Evolutionary conservation across 148 eudicot species (phyloP).

Genomic region (Euryodendron excelsum): DNA sequence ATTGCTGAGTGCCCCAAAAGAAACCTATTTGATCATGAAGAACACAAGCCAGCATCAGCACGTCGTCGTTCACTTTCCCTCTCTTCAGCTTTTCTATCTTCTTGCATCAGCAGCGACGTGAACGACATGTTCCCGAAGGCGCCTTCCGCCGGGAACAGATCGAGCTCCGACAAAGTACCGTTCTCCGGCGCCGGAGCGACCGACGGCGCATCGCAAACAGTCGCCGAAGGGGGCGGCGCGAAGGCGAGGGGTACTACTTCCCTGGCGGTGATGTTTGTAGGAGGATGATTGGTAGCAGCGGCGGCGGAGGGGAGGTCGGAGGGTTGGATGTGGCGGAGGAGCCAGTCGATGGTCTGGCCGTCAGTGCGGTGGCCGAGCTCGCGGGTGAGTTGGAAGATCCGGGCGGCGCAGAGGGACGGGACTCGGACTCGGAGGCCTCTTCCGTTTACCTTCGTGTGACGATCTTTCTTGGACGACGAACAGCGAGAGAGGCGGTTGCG

Average conservation of each 20-base stretch:
- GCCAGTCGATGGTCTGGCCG: slow-evolving; percentile 26
- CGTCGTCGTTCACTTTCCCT: neutral
- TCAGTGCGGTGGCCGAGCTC: slow-evolving; percentile 27
- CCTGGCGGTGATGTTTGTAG: neutral
- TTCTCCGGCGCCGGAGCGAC: neutral
- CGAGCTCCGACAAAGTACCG: neutral
- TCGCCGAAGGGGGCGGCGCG: neutral
- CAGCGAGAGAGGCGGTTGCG: neutral
- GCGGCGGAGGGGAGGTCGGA: slow-evolving; percentile 18
- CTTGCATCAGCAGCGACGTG: neutral
- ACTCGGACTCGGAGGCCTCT: slow-evolving; percentile 25
- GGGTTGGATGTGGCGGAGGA: slow-evolving; percentile 23
- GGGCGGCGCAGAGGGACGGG: slow-evolving; percentile 25
- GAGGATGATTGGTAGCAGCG: neutral
- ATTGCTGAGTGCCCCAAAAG: neutral
- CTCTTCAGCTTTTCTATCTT: neutral
- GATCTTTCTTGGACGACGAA: neutral
- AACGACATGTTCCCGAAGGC: neutral
- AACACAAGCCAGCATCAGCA: neutral
- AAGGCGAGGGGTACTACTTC: neutral
- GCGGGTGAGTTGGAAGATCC: slow-evolving; percentile 27
- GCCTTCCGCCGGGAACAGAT: neutral
- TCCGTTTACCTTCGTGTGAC: slow-evolving; percentile 23
- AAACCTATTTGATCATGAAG: neutral
- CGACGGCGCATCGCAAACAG: neutral